Percentiles rank a stretch among this genome's conserved stretches.
Conservation (phyloP, 805 yeast species). For the Yamadazyma akitaensis region DNA sequence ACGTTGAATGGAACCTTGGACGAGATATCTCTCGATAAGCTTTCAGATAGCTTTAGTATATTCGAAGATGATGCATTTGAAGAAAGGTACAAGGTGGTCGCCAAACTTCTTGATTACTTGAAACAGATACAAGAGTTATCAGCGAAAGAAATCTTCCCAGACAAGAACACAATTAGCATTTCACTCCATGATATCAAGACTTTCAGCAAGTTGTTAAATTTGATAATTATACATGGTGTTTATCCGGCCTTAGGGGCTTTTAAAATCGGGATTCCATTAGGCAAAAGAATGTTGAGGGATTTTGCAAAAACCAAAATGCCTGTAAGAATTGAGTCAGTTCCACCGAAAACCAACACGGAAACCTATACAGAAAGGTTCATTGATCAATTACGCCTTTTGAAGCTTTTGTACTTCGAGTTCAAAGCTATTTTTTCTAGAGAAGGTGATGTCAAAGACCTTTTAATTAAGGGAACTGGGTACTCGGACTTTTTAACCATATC, state of each 20-base stretch:
- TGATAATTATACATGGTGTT: slow-evolving; percentile 68
- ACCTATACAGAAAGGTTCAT: slow-evolving; percentile 17
- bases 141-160: slow-evolving; percentile 17
- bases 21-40: slow-evolving; percentile 17
- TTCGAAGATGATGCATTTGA: slow-evolving; percentile 1
- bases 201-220: slow-evolving; percentile 59
- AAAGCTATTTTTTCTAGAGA: slow-evolving; percentile 31
- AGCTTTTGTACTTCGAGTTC: slow-evolving; percentile 30
- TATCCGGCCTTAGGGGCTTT: slow-evolving; percentile 55
- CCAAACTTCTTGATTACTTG: slow-evolving; percentile 35
- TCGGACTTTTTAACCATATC: slow-evolving; percentile 55
- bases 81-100: slow-evolving; percentile 19
- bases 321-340: slow-evolving; percentile 19
- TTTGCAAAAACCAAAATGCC: slow-evolving; percentile 33
- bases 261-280: slow-evolving; percentile 62
- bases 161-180: slow-evolving; percentile 49
- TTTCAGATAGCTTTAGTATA: slow-evolving; percentile 11
- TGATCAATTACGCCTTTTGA: slow-evolving; percentile 20
- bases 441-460: slow-evolving; percentile 50
- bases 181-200: slow-evolving; percentile 83
- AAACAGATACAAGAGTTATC: slow-evolving; percentile 38
- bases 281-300: slow-evolving; percentile 52
- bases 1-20: slow-evolving; percentile 23
- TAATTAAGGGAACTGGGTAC: slow-evolving; percentile 64
- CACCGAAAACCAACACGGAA: slow-evolving; percentile 6